A percentile compares a stretch with the other conserved stretches of the same genome.
Evolutionary conservation across 2,329 filamentous ascomycete species (phyloP).

Genomic region (Calonectria multiphialidica): DNA sequence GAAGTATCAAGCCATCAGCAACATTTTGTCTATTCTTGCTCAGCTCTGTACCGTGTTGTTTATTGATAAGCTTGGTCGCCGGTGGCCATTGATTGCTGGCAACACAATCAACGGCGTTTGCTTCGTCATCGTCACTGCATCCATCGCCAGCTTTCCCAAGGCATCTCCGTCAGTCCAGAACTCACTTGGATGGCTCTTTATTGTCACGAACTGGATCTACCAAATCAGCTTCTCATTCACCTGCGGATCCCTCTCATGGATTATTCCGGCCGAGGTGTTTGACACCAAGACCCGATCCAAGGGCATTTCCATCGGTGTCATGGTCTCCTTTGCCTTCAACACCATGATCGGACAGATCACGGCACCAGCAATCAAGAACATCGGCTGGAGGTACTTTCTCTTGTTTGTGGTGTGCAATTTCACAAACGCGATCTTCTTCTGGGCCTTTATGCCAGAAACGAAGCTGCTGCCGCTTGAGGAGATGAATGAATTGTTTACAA

Average conservation of each 20-base stretch:
- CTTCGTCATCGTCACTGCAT: conserved; percentile 31
- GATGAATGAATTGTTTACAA: conserved; percentile 71
- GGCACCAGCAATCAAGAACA: conserved; percentile 51
- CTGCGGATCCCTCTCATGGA: conserved; percentile 73
- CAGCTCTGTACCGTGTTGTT: conserved; percentile 75
- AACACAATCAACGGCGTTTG: conserved; percentile 78
- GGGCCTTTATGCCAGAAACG: conserved; percentile 75
- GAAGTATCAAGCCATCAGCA: conserved; percentile 81
- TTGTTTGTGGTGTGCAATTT: conserved; percentile 47
- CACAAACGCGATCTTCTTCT: conserved; percentile 64
- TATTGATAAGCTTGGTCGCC: conserved; percentile 77
- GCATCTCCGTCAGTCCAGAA: neutral
- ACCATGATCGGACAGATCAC: conserved; percentile 77
- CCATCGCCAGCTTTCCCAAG: conserved; percentile 30
- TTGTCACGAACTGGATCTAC: conserved; percentile 78
- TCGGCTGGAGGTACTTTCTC: conserved; percentile 58
- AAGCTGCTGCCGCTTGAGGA: conserved; percentile 73
- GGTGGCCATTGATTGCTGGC: conserved; percentile 77
- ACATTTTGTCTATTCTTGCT: conserved; percentile 74
- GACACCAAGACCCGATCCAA: conserved; percentile 80
- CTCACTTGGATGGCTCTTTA: conserved; percentile 74
- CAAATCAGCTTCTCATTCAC: conserved; percentile 80
- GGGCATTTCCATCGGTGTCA: conserved; percentile 79
- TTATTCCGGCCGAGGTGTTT: conserved; percentile 78
- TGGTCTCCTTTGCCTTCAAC: conserved; percentile 79